A percentile compares a stretch with the other conserved stretches of the same genome.
These are phyloP conservation scores for Pachysandra terminalis DNA, from an alignment of 164 flowering plant genomes.

Conservation along the genomic window DNA sequence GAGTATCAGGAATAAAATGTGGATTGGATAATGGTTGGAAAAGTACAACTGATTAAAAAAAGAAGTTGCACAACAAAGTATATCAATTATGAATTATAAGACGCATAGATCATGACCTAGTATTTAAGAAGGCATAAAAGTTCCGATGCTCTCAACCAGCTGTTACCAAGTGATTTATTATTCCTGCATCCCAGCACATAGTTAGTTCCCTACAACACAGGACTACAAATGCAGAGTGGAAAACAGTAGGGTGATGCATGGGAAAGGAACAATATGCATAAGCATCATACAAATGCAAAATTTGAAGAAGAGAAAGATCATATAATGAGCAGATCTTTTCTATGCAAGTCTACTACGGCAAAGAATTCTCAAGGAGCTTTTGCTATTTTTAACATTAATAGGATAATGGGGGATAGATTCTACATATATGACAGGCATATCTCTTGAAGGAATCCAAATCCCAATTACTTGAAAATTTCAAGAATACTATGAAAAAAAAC, in stretches of 20 bases:
- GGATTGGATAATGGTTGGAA: neutral
- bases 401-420: too few relatives aligned
- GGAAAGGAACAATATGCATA: neutral
- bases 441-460: neutral
- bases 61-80: too few relatives aligned
- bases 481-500: neutral
- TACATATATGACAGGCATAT: too few relatives aligned
- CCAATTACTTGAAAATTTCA: neutral
- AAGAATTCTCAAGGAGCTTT: too few relatives aligned
- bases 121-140: constrained; percentile 27
- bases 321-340: too few relatives aligned
- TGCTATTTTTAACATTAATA: too few relatives aligned
- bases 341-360: too few relatives aligned
- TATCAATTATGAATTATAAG: constrained; percentile 4
- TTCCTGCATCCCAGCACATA: constrained; percentile 53
- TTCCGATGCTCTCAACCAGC: constrained; percentile 53
- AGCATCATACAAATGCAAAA: constrained; percentile 2
- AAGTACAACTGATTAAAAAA: neutral
- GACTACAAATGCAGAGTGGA: constrained; percentile 5
- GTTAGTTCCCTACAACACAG: constrained; percentile 28
- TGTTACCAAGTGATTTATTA: constrained; percentile 35
- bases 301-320: too few relatives aligned
- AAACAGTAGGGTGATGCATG: neutral
- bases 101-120: constrained; percentile 43
- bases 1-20: neutral